These are phyloP conservation scores for Suhomyces tanzawaensis DNA, from an alignment of 805 yeast genomes.

Conservation along the genomic window DNA sequence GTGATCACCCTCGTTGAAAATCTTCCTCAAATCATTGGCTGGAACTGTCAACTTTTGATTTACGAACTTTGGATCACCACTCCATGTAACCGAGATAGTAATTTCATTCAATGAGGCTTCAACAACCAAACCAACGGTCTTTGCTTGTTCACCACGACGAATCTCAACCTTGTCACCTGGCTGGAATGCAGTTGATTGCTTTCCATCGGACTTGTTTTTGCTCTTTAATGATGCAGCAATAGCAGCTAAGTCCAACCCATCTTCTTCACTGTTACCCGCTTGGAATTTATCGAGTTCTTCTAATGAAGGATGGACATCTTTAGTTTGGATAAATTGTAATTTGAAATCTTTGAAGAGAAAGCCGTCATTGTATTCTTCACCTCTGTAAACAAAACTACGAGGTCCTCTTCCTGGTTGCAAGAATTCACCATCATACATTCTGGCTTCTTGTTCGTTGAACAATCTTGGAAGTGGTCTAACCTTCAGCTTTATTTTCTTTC, in stretches of 20 bases:
- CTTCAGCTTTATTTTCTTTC: slow-evolving; percentile 49
- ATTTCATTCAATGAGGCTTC: slow-evolving; percentile 59
- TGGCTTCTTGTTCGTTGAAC: slow-evolving; percentile 86
- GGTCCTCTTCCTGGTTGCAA: slow-evolving; percentile 64
- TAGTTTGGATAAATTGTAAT: slow-evolving; percentile 75
- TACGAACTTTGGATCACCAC: slow-evolving; percentile 55
- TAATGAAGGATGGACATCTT: slow-evolving; percentile 78
- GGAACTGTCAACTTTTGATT: slow-evolving; percentile 77
- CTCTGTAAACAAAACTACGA: slow-evolving; percentile 65
- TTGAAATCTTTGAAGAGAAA: slow-evolving; percentile 83
- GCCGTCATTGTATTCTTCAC: slow-evolving; percentile 89
- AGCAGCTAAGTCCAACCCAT: slow-evolving; percentile 80
- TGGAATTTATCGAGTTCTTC: slow-evolving; percentile 85
- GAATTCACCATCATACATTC: slow-evolving; percentile 73
- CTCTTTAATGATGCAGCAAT: slow-evolving; percentile 83
- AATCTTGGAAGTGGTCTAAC: slow-evolving; percentile 81
- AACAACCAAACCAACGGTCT: slow-evolving; percentile 76
- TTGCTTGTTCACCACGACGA: slow-evolving; percentile 89
- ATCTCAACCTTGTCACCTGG: slow-evolving; percentile 95
- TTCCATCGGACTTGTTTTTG: slow-evolving; percentile 27
- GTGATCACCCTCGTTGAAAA: slow-evolving; percentile 89
- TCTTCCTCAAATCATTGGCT: slow-evolving; percentile 74
- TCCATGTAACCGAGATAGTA: slow-evolving; percentile 48
- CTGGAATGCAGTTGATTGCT: slow-evolving; percentile 55
- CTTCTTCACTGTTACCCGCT: slow-evolving; percentile 69